phyloP scores from a whole-genome alignment of 2,329 filamentous ascomycete species.

The Teratosphaeria zuluensis region DNA sequence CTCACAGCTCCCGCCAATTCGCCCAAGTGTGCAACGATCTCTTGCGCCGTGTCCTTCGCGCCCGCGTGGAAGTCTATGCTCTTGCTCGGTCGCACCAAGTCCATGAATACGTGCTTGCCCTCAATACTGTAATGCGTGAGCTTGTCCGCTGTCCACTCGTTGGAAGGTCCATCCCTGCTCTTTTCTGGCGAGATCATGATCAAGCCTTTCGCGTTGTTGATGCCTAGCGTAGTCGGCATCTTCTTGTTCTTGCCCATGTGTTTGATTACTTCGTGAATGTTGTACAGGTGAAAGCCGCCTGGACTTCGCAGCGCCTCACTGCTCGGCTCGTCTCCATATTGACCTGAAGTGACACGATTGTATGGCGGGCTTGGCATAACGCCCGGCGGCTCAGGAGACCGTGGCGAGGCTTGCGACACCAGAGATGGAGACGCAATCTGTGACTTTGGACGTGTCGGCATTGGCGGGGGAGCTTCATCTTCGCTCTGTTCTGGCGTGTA shows the following conservation, averaged over 20 bases:
- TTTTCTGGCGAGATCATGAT: slow-evolving; percentile 89
- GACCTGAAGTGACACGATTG: slow-evolving; percentile 36
- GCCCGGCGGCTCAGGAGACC: slow-evolving; percentile 29
- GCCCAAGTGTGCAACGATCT: slow-evolving; percentile 79
- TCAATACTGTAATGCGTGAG: slow-evolving; percentile 97
- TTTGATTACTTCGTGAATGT: slow-evolving; percentile 96
- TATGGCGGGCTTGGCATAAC: slow-evolving; percentile 47
- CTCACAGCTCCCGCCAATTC: slow-evolving; percentile 79
- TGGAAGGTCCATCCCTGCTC: slow-evolving; percentile 67
- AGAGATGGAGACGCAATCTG: slow-evolving; percentile 42
- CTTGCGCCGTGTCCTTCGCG: slow-evolving; percentile 89
- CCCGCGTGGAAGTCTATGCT: slow-evolving; percentile 95
- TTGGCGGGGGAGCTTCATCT: slow-evolving; percentile 47
- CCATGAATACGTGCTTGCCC: slow-evolving; percentile 94
- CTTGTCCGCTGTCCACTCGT: slow-evolving; percentile 90
- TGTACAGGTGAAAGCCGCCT: slow-evolving; percentile 86
- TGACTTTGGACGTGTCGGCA: slow-evolving; percentile 55
- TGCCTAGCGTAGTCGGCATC: slow-evolving; percentile 93
- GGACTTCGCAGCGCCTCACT: slow-evolving; percentile 31
- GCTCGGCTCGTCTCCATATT: background rate
- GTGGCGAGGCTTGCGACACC: slow-evolving; percentile 26
- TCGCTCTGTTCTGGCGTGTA: slow-evolving; percentile 60
- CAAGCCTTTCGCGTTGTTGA: slow-evolving; percentile 77
- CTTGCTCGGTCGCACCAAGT: slow-evolving; percentile 83
- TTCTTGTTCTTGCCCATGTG: slow-evolving; percentile 95